Base-by-base conservation (phyloP, 2,329 filamentous ascomycete genomes). In the Aspergillus pseudoglaucus region DNA sequence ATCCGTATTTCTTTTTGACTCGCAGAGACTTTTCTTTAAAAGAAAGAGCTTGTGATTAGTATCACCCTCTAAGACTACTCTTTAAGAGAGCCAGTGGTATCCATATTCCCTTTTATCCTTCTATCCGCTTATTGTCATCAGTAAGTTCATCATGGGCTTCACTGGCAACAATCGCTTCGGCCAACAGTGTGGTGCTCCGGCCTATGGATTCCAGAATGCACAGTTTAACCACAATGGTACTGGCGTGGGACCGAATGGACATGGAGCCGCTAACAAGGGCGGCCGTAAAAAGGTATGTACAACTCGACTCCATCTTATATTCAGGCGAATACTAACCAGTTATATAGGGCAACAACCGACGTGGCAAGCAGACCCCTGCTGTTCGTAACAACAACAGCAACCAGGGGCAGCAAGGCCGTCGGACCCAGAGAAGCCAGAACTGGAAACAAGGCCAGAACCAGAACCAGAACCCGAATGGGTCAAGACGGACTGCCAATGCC, bases 111-210 rank as follows among this genome's bases (percentile, higher is more conserved):
- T 9, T 9, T 35, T 39, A 10, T 39, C 37, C 9, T 20, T 39
- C 7, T 39, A 15, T 20, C 37, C 37, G 37, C 18, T 39, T 39
- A 39, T 35, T 35, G 3, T 14, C n/a, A 6, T 20, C n/a, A 38
- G 35, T 12, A 18, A 18, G 12, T 39, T 39, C 17, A 18, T 5
- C 2, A 39, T 39, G 37, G 14, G 15, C 9, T 39, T 20, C 37
- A 18, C 10, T 20, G 9, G 17, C n/a, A 42, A 42, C n/a, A 42
- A 57, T 9, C 15, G 22, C 35, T 46, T 46, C n/a, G 17, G 35
- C 18, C 45, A 42, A 10, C 22, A 22, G n/a, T 18, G 15, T 18
- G 37, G 37, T 18, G 8, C 3, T 12, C 25, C 25, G 10, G 25
- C 25, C 10, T 12, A 12, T 4, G 25, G 25, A 30, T 30, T 30